Conservation (phyloP, 1,139 yeast species). For the Pichiaceae sp. region DNA sequence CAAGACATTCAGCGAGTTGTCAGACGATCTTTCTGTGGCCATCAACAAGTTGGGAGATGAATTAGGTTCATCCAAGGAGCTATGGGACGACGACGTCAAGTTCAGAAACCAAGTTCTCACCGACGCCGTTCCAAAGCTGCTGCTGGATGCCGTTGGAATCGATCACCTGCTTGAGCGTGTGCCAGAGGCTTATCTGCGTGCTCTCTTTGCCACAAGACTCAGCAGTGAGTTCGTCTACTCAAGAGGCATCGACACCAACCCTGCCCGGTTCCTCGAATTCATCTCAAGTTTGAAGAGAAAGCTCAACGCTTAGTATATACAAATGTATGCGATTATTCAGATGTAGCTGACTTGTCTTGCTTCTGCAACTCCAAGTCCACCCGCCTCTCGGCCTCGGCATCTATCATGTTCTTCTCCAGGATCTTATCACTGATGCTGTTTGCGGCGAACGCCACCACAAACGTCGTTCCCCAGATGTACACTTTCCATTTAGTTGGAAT, state of each 20-base stretch:
- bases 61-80: slow-evolving; percentile 68
- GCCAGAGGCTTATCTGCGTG: slow-evolving; percentile 81
- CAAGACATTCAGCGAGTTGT: slow-evolving; percentile 64
- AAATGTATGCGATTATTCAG: background rate
- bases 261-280: slow-evolving; percentile 73
- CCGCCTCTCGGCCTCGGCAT: slow-evolving; percentile 22
- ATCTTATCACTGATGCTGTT: slow-evolving; percentile 20
- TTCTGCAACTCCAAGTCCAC: slow-evolving; percentile 19
- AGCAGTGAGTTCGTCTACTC: slow-evolving; percentile 88
- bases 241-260: slow-evolving; percentile 74
- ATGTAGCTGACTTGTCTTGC: slow-evolving; percentile 3
- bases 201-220: slow-evolving; percentile 83
- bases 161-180: slow-evolving; percentile 65
- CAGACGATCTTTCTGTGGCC: slow-evolving; percentile 78
- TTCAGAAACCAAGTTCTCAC: slow-evolving; percentile 72
- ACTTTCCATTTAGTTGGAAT: slow-evolving; percentile 21
- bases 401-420: slow-evolving; percentile 22
- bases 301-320: slow-evolving; percentile 3
- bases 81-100: slow-evolving; percentile 74
- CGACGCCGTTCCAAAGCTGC: slow-evolving; percentile 72
- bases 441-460: slow-evolving; percentile 21
- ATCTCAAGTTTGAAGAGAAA: slow-evolving; percentile 21
- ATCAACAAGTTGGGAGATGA: slow-evolving; percentile 89
- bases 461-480: slow-evolving; percentile 21
- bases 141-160: slow-evolving; percentile 69